A percentile compares a stretch with the other conserved stretches of the same genome.
Conservation (phyloP, 192 early-diverging fungal genomes). For the Anaeromyces robustus region DNA sequence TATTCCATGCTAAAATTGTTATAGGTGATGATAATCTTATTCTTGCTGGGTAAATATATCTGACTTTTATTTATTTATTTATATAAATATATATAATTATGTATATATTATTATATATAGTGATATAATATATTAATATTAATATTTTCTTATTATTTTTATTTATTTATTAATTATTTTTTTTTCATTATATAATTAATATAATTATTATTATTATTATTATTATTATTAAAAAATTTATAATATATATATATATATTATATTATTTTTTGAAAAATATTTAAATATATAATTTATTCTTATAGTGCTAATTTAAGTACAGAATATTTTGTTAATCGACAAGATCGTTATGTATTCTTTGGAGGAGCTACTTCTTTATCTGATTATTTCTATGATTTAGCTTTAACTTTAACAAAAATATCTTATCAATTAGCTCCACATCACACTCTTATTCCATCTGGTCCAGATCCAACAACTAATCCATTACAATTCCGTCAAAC, state of each 20-base stretch:
- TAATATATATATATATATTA: background rate
- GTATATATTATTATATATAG: no score
- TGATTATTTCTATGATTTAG: conserved; percentile 54
- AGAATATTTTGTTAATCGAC: conserved; percentile 90
- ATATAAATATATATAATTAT: no score
- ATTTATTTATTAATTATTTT: no score
- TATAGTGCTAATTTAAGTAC: conserved; percentile 77
- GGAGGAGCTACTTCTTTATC: conserved; percentile 28
- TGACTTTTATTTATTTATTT: no score
- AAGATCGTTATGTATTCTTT: conserved; percentile 84
- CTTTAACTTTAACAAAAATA: conserved; percentile 39
- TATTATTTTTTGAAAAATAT: no score
- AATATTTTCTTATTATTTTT: no score
- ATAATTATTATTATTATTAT: no score
- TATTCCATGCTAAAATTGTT: conserved; percentile 91
- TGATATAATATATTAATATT: no score
- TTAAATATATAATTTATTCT: no score
- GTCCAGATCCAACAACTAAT: background rate
- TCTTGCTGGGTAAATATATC: background rate
- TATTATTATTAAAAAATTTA: background rate
- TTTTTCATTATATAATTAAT: no score
- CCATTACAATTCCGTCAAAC: background rate
- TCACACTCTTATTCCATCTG: background rate
- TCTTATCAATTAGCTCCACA: background rate
- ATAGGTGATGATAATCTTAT: conserved; percentile 63